These are phyloP conservation scores for Eleusine indica DNA, from an alignment of 176 grass and related monocot genomes.

Conservation along the genomic window DNA sequence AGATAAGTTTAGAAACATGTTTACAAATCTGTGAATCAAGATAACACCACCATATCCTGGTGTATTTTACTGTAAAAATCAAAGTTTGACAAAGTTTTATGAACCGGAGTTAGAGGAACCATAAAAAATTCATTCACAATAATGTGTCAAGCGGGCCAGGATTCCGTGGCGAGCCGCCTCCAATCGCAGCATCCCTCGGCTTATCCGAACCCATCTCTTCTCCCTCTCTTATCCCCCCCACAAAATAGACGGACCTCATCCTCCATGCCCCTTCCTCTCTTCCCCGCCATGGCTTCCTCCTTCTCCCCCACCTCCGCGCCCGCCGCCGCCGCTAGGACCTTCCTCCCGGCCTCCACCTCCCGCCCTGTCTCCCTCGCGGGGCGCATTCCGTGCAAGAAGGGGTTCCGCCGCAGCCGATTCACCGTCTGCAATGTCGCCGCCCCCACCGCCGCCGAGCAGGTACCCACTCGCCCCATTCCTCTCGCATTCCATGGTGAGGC, in stretches of 20 bases:
- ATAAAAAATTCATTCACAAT: neutral
- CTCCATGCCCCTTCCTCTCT: neutral
- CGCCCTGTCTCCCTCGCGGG: constrained; percentile 31
- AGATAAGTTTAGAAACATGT: too few species aligned
- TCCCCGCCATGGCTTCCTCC: constrained; percentile 29
- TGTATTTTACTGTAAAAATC: too few species aligned
- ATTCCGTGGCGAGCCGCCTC: neutral
- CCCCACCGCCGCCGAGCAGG: constrained; percentile 53
- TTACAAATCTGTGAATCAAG: too few species aligned
- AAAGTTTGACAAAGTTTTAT: neutral
- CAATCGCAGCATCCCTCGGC: constrained; percentile 5
- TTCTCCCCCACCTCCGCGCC: constrained; percentile 40
- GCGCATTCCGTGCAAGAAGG: constrained; percentile 28
- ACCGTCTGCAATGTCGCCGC: constrained; percentile 62
- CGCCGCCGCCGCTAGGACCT: constrained; percentile 38
- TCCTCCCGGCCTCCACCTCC: constrained; percentile 42
- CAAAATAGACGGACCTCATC: neutral
- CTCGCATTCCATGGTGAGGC: neutral
- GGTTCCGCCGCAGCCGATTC: constrained; percentile 44
- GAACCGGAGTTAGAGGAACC: neutral
- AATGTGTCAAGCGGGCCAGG: neutral
- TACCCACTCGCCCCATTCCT: neutral
- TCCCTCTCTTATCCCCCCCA: constrained; percentile 7
- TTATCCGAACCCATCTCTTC: constrained; percentile 44
- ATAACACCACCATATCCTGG: too few species aligned